These are phyloP conservation scores for Papiliotrema laurentii DNA, from an alignment of 1,284 basidiomycete species.

Conservation along the genomic window DNA sequence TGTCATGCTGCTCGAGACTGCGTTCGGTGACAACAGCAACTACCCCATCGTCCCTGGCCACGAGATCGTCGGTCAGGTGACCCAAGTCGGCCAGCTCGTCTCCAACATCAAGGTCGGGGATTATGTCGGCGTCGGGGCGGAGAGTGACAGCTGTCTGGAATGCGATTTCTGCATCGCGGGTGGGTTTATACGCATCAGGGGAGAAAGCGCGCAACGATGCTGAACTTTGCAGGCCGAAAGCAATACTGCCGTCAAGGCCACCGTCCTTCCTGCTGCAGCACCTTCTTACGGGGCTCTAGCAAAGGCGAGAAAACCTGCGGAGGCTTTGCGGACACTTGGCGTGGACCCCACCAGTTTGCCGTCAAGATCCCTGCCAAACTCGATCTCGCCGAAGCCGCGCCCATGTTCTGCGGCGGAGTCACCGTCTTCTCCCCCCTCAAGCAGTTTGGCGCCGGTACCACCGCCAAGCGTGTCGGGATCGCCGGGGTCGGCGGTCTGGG, in stretches of 20 bases:
- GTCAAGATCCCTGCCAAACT: slow-evolving; percentile 61
- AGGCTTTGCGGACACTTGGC: slow-evolving; percentile 48
- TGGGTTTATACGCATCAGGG: slow-evolving; percentile 26
- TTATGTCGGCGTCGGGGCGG: slow-evolving; percentile 52
- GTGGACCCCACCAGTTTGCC: slow-evolving; percentile 53
- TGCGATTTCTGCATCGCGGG: slow-evolving; percentile 48
- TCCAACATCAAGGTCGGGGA: slow-evolving; percentile 51
- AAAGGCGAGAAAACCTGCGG: slow-evolving; percentile 44
- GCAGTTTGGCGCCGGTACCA: slow-evolving; percentile 51
- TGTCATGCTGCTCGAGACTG: slow-evolving; percentile 14
- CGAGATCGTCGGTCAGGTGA: slow-evolving; percentile 51
- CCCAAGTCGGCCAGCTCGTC: slow-evolving; percentile 45
- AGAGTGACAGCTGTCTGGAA: slow-evolving; percentile 47
- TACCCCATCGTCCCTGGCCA: slow-evolving; percentile 47
- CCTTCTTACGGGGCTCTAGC: slow-evolving; percentile 13
- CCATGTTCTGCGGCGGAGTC: slow-evolving; percentile 48
- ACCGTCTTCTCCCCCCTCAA: slow-evolving; percentile 51
- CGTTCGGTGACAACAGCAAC: slow-evolving; percentile 15
- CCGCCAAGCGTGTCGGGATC: slow-evolving; percentile 52
- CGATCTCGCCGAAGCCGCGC: slow-evolving; percentile 53
- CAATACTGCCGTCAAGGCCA: slow-evolving; percentile 47
- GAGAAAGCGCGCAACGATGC: too few species aligned
- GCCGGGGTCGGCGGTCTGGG: slow-evolving; percentile 51
- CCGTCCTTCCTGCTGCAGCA: slow-evolving; percentile 40
- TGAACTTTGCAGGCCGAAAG: slow-evolving; percentile 48